These are phyloP conservation scores for Paralagenidium karlingii DNA, from an alignment of 352 stramenopile genomes.

Conservation along the genomic window DNA sequence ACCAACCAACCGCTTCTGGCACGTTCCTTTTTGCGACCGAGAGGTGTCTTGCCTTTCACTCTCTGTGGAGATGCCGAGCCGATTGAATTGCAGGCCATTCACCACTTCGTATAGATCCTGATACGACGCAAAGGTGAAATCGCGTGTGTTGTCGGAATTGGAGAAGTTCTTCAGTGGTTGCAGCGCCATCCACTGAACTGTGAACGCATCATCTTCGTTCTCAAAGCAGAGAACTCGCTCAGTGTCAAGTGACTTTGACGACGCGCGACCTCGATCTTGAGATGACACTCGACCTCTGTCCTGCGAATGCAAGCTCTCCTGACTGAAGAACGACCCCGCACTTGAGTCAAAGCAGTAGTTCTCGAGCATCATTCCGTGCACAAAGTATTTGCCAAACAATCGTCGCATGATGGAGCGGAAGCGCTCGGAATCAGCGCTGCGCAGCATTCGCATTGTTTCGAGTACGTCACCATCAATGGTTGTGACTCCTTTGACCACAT, in stretches of 20 bases:
- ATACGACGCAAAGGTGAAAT: conserved; percentile 64
- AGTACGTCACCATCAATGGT: conserved; percentile 32
- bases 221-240: too few species aligned
- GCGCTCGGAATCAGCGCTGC: conserved; percentile 23
- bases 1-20: conserved; percentile 17
- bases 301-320: conserved; percentile 9
- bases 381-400: conserved; percentile 42
- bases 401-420: conserved; percentile 41
- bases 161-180: conserved; percentile 18
- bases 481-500: conserved; percentile 46
- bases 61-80: conserved; percentile 9
- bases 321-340: conserved; percentile 26
- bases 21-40: neutral
- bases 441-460: conserved; percentile 28
- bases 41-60: conserved; percentile 1
- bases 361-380: conserved; percentile 36
- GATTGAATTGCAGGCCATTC: conserved; percentile 13
- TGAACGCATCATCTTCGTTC: conserved; percentile 48
- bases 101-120: conserved; percentile 46
- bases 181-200: conserved; percentile 53
- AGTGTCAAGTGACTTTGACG: too few species aligned
- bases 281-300: conserved; percentile 17
- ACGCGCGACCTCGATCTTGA: neutral
- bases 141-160: conserved; percentile 21
- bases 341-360: conserved; percentile 46